These are phyloP conservation scores for Stachybotrys echinatus DNA, from an alignment of 2,329 filamentous ascomycete species.

Conservation along the genomic window DNA sequence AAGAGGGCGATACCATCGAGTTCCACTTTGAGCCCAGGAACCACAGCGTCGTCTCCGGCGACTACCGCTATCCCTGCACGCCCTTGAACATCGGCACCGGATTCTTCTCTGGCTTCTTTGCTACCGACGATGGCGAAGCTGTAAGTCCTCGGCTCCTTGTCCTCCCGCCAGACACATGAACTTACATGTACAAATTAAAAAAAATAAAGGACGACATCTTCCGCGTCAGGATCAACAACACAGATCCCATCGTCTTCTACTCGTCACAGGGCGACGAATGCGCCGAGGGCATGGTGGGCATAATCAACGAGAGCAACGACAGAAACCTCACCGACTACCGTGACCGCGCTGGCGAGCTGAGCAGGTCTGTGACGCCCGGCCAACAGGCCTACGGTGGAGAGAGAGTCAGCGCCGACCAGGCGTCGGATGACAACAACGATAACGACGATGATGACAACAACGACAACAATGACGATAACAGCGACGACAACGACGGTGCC, in stretches of 20 bases:
- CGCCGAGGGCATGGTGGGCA: slow-evolving; percentile 31
- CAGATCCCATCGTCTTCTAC: slow-evolving; percentile 29
- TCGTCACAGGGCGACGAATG: slow-evolving; percentile 33
- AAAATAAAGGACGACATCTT: slow-evolving; percentile 30
- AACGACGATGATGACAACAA: slow-evolving; percentile 5
- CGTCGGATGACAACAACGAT: slow-evolving; percentile 7
- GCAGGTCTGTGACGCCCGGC: slow-evolving; percentile 19
- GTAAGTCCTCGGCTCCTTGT: slow-evolving; percentile 24
- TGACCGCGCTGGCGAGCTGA: slow-evolving; percentile 18
- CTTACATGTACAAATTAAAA: background rate
- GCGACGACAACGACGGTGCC: slow-evolving; percentile 9
- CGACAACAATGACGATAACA: slow-evolving; percentile 3
- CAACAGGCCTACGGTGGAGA: slow-evolving; percentile 21
- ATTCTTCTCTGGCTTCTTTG: slow-evolving; percentile 32
- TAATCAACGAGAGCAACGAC: slow-evolving; percentile 25
- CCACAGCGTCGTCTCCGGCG: slow-evolving; percentile 31
- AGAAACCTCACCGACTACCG: slow-evolving; percentile 25
- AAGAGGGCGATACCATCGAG: slow-evolving; percentile 27
- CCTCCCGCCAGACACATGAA: background rate
- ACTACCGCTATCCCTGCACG: slow-evolving; percentile 28
- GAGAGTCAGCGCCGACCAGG: slow-evolving; percentile 15
- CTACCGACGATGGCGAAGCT: slow-evolving; percentile 18
- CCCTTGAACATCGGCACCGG: slow-evolving; percentile 23
- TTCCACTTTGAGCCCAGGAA: slow-evolving; percentile 30
- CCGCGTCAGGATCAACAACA: slow-evolving; percentile 24